Evolutionary conservation across 2,329 filamentous ascomycete genomes (phyloP), one percentile per base, ranked within the genome.

Genomic region (Venturia pyrina): DNA sequence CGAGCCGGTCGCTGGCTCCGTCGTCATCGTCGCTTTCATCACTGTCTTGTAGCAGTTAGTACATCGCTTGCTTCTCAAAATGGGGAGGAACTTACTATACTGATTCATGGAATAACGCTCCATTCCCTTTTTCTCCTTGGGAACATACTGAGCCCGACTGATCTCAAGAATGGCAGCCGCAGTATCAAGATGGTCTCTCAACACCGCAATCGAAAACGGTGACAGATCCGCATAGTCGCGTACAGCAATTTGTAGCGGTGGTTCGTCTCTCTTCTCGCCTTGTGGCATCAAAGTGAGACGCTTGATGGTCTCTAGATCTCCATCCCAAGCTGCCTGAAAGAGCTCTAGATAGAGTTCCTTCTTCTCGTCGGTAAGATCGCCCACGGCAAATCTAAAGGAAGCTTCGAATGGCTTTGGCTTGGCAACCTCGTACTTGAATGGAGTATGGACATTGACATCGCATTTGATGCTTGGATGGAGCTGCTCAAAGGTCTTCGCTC

Each of bases 271-370:
- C 6, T 82, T 77, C 5, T 78, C 72, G 15, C 83, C 78, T 84
- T 87, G 89, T 1, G 82, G 76, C 13, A 80, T 76, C 24, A 90
- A 76, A 1, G 87, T 89, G 46, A 90, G 77, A 17, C 77, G 74
- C 71, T 89, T 90, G 74, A 93, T 85, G 3, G 78, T 85, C 1
- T 84, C 79, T 0, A 89, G 69, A 69, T 95, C 84, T n/a, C 87
- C 88, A 5, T 71, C 70, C 89, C 89, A 95, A 5, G 85, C 85
- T 44, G 89, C 89, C 71, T 93, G 86, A 73, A 90, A 89, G 78
- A 93, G 75, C 68, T 83, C 77, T 6, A 89, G 68, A 68, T 92
- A 93, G 0, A 82, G 87, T 43, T 80, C 77, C 34, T 79, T 80
- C 62, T 81, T 82, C 48, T 77, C 77, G 2, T 83, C 81, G 0